A percentile compares a stretch with the other conserved stretches of the same genome.
Conservation (phyloP, 208 protist genomes). For the Leishmania major region DNA sequence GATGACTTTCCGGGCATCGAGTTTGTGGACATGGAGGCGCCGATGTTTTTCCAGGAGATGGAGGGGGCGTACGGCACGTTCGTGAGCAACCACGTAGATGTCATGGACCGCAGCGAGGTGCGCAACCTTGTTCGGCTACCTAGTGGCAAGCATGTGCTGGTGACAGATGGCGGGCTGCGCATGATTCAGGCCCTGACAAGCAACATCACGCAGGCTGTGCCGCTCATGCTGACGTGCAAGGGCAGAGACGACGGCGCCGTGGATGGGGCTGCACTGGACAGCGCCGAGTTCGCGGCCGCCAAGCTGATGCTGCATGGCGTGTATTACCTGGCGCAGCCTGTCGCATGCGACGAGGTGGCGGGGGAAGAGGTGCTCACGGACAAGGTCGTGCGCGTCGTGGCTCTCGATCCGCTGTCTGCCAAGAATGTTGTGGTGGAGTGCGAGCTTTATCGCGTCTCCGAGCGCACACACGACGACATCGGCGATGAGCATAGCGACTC, state of each 20-base stretch:
- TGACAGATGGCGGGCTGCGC: slow-evolving; percentile 81
- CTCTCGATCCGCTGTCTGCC: slow-evolving; percentile 53
- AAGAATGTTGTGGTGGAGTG: slow-evolving; percentile 67
- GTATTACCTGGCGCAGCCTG: slow-evolving; percentile 68
- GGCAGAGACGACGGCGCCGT: background rate
- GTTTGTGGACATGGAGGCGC: slow-evolving; percentile 74
- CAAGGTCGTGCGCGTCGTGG: slow-evolving; percentile 65
- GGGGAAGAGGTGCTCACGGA: slow-evolving; percentile 46
- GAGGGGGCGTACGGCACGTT: slow-evolving; percentile 83
- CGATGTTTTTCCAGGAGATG: slow-evolving; percentile 55
- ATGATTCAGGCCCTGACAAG: slow-evolving; percentile 75
- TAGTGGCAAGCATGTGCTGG: slow-evolving; percentile 78
- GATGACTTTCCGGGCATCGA: slow-evolving; percentile 77
- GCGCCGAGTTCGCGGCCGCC: slow-evolving; percentile 47
- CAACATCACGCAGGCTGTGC: slow-evolving; percentile 30
- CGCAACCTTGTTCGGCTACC: slow-evolving; percentile 83
- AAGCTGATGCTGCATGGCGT: slow-evolving; percentile 50
- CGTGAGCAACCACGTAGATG: slow-evolving; percentile 85
- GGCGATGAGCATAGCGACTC: background rate
- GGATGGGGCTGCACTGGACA: slow-evolving; percentile 14
- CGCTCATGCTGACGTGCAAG: slow-evolving; percentile 32
- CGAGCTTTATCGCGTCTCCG: slow-evolving; percentile 24
- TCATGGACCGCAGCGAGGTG: slow-evolving; percentile 84
- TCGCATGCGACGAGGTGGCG: slow-evolving; percentile 43
- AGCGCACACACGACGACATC: background rate